Evolutionary conservation across 345 rosid species (phyloP), one percentile per base, ranked within the genome.

Genomic region (Eucalyptus urophylla): DNA sequence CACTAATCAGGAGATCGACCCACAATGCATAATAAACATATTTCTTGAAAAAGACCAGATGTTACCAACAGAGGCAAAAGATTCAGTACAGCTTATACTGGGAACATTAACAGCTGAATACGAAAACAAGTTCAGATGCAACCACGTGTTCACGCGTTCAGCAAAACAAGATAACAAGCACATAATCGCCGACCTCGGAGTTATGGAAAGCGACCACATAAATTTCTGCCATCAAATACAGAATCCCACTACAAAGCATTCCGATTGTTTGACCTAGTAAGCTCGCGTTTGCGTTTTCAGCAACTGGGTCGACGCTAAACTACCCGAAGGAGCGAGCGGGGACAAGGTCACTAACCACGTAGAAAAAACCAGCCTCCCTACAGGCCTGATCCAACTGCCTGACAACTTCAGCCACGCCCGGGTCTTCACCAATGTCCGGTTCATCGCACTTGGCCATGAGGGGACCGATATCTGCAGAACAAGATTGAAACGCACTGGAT

Each of bases 361-460:
- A 97, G 94, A 97, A 96, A 92, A 96, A 97, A 19, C 99, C 98
- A 29, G 98, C 95, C 53, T 96, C 97, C 44, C 95, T 91, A 89
- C 99, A 97, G 90, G 98, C 99, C 89, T 60, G 94, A 90, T 96
- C 96, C 87, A 97, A 90, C 90, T 95, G 90, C 80, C 88, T 88
- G 76, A 97, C 95, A 91, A 97, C 99, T 45, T 91, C 89, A 33
- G 88, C 85, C 6, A 96, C 97, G 33, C 91, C 92, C 9, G 93
- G 92, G 90, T 97, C 97, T 65, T 92, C 93, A 19, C 90, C 91
- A 95, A 96, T 93, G 85, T 93, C 83, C 25, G 97, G 93, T 89
- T 95, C 97, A 90, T 94, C 96, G 45, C 94, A 92, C 89, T 93
- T 97, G 62, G 89, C 93, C 80, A 96, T 43, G 29, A 97, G 86